Percentiles rank a stretch among this genome's conserved stretches.
Conservation (phyloP, 2,329 filamentous ascomycete species). For the Neocatenulostroma microsporum region DNA sequence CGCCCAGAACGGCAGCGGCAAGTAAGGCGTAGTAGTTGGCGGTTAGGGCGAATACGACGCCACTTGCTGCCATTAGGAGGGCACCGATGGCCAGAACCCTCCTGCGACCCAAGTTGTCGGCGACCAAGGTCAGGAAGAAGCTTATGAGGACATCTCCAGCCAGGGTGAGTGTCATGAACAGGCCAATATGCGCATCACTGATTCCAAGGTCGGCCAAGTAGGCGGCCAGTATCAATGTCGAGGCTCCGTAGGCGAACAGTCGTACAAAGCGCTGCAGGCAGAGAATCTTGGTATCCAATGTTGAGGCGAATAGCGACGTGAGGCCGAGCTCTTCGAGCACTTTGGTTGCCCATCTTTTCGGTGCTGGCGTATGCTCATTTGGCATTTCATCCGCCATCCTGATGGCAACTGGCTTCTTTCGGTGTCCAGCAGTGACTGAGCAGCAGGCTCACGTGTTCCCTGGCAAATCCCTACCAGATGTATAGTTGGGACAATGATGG, state of each 20-base stretch:
- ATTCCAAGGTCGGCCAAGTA: slow-evolving; percentile 24
- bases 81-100: slow-evolving; percentile 23
- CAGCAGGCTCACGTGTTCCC: no score
- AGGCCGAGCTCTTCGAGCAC: slow-evolving; percentile 38
- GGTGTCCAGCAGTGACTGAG: no score
- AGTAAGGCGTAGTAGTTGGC: slow-evolving; percentile 25
- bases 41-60: slow-evolving; percentile 22
- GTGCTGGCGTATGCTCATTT: no score
- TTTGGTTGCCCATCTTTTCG: no score
- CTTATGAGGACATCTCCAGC: slow-evolving; percentile 27
- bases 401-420: no score
- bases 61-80: slow-evolving; percentile 23
- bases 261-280: slow-evolving; percentile 54
- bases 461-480: no score
- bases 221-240: slow-evolving; percentile 26
- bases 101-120: slow-evolving; percentile 25
- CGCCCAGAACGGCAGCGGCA: slow-evolving; percentile 26
- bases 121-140: slow-evolving; percentile 24
- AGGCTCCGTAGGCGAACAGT: slow-evolving; percentile 54
- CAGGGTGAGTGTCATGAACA: slow-evolving; percentile 31
- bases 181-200: slow-evolving; percentile 25
- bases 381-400: no score
- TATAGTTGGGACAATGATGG: no score
- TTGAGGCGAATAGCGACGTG: slow-evolving; percentile 35
- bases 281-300: slow-evolving; percentile 50